These are phyloP conservation scores for Cicer pinnatifidum DNA, from an alignment of 306 rosid genomes.

Conservation along the genomic window DNA sequence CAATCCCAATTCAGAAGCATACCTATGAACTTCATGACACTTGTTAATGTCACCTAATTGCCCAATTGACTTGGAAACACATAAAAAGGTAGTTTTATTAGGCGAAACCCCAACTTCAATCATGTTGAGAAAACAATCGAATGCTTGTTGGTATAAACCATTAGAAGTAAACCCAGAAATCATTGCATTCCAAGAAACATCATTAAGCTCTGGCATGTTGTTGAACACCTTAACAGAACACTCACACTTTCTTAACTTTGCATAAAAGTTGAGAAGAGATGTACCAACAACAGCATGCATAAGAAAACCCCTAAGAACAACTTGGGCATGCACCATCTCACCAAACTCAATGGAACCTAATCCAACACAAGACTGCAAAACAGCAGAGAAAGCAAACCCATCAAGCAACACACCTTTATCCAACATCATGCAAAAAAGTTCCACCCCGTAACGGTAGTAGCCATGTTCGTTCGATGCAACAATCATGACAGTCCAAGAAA, in stretches of 20 bases:
- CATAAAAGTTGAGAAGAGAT: conserved; percentile 83
- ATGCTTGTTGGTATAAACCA: conserved; percentile 59
- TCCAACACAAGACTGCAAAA: conserved; percentile 69
- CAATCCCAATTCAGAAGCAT: conserved; percentile 61
- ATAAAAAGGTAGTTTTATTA: conserved; percentile 55
- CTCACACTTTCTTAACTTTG: conserved; percentile 60
- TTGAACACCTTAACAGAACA: conserved; percentile 62
- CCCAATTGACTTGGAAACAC: conserved; percentile 69
- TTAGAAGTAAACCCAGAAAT: conserved; percentile 65
- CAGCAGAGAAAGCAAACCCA: conserved; percentile 67
- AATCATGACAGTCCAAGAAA: conserved; percentile 78
- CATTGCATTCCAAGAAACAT: conserved; percentile 79
- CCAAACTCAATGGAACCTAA: conserved; percentile 53
- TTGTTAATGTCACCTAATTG: conserved; percentile 54
- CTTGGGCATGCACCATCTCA: conserved; percentile 70
- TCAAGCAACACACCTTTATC: conserved; percentile 56
- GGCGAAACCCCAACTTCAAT: conserved; percentile 52
- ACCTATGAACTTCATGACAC: conserved; percentile 56
- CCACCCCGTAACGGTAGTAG: conserved; percentile 53
- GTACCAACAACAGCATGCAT: conserved; percentile 58
- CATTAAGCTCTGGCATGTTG: conserved; percentile 57
- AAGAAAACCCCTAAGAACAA: conserved; percentile 64
- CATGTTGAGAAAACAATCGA: conserved; percentile 60
- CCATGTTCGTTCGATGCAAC: conserved; percentile 61
- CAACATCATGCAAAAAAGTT: conserved; percentile 65